These are phyloP conservation scores for Sclerotinia borealis DNA, from an alignment of 2,329 filamentous ascomycete species.

Conservation along the genomic window DNA sequence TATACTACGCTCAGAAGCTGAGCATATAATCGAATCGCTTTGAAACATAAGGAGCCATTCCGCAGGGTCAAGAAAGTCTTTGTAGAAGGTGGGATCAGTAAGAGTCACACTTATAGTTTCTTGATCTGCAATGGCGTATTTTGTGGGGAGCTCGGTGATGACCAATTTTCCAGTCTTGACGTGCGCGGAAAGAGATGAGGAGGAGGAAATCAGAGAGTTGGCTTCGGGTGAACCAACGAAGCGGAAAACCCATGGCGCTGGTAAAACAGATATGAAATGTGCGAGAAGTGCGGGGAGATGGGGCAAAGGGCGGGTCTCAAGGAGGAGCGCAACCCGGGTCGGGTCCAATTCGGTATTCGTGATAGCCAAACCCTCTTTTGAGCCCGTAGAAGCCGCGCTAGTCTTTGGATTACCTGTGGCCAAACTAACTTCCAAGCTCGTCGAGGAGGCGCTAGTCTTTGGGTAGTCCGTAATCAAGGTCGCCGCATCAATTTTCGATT, in stretches of 20 bases:
- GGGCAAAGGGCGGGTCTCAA: slow-evolving; percentile 46
- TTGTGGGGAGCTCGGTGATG: slow-evolving; percentile 40
- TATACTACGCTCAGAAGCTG: slow-evolving; percentile 44
- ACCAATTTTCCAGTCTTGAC: slow-evolving; percentile 4
- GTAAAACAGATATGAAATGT: slow-evolving; percentile 49
- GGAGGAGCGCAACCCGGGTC: slow-evolving; percentile 49
- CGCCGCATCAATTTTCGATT: neutral
- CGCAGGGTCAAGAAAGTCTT: slow-evolving; percentile 43
- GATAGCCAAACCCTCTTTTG: neutral
- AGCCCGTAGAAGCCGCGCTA: neutral
- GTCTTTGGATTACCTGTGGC: neutral
- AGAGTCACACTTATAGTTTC: slow-evolving; percentile 45
- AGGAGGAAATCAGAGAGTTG: slow-evolving; percentile 37
- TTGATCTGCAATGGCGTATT: slow-evolving; percentile 41
- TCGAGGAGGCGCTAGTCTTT: neutral
- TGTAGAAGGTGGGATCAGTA: slow-evolving; percentile 47
- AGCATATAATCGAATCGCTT: slow-evolving; percentile 49
- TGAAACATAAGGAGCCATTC: slow-evolving; percentile 51
- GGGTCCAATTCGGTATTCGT: slow-evolving; percentile 33
- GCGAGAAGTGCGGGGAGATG: slow-evolving; percentile 47
- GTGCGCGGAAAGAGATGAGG: slow-evolving; percentile 39
- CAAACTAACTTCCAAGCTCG: too few relatives aligned
- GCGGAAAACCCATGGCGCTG: slow-evolving; percentile 49
- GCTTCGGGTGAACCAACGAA: slow-evolving; percentile 48
- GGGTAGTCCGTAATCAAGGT: neutral